Conservation (phyloP, 768 basidiomycete species). For the Suillus brevipes region DNA sequence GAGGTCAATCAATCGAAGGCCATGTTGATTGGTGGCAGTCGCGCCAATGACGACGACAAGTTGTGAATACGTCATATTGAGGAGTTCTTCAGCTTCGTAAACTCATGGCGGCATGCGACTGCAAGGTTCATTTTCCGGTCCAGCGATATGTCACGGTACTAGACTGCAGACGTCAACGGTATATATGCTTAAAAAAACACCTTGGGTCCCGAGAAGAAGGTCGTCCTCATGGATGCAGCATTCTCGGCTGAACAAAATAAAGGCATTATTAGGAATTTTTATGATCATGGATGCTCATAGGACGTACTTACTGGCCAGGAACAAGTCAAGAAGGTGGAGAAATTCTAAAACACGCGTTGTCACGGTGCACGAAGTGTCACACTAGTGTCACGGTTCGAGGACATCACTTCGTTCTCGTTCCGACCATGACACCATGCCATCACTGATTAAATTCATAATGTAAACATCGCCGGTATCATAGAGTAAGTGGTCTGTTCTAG, state of each 20-base stretch:
- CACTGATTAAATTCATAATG: not conserved
- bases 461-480: not conserved
- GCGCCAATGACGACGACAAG: not conserved
- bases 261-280: not conserved
- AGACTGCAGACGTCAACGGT: not conserved
- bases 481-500: not conserved
- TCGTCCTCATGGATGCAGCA: not conserved
- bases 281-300: not conserved
- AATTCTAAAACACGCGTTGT: not conserved
- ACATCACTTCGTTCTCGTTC: not conserved
- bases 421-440: not conserved
- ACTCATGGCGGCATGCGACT: not conserved
- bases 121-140: not conserved
- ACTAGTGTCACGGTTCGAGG: not conserved
- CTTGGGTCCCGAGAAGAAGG: not conserved
- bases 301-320: not conserved
- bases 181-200: not conserved
- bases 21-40: not conserved
- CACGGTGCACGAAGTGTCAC: not conserved
- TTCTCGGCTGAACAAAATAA: not conserved
- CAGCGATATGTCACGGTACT: not conserved
- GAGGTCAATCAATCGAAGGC: not conserved
- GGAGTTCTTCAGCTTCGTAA: not conserved
- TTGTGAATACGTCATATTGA: not conserved
- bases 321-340: too few species aligned